Evolutionary conservation across 495 filamentous ascomycete genomes (phyloP), one percentile per base, ranked within the genome.

Genomic region (Xylaria curta): DNA sequence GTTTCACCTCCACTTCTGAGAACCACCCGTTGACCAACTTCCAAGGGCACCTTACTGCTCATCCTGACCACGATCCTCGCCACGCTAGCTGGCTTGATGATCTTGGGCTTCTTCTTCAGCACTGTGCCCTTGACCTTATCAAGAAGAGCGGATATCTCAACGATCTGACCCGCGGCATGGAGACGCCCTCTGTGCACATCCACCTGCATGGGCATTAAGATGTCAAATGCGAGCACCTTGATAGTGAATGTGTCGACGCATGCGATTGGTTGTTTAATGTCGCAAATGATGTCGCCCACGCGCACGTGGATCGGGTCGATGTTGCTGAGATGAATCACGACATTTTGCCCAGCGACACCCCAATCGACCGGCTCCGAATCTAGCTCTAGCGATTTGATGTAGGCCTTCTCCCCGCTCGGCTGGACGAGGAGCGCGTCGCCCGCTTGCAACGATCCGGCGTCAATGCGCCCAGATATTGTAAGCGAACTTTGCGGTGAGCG

Each of bases 311-410:
- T 86, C 2, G 91, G 86, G 72, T 98, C 94, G 76, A 97, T 94
- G 68, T 93, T 92, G n/a, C 88, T 86, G 66, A 99, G 86, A 76
- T 97, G 92, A 24, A 99, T 81, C 2, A 91, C 89, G 12, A 92
- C 88, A 68, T 97, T 97, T 76, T 98, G 94, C 17, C 97, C 95
- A 2, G 95, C 96, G n/a, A 98, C 94, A 4, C 94, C 96, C 94
- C 94, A 99, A 69, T 97, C 93, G 13, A 81, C 85, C 4, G 87
- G 80, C 51, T 92, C 89, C 26, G 88, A 86, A 73, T 95, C 91
- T 21, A 94, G 87, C 73, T 94, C 91, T 21, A 99, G 76, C 13
- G 86, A 91, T 76, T 92, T 96, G 76, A 98, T 86, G 38, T 85
- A 87, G 5, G 93, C 93, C 49, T 87, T 93, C 77, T 97, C 93